These are phyloP conservation scores for Oropetium thomaeum DNA, from an alignment of 176 grass and related monocot species.

Conservation along the genomic window DNA sequence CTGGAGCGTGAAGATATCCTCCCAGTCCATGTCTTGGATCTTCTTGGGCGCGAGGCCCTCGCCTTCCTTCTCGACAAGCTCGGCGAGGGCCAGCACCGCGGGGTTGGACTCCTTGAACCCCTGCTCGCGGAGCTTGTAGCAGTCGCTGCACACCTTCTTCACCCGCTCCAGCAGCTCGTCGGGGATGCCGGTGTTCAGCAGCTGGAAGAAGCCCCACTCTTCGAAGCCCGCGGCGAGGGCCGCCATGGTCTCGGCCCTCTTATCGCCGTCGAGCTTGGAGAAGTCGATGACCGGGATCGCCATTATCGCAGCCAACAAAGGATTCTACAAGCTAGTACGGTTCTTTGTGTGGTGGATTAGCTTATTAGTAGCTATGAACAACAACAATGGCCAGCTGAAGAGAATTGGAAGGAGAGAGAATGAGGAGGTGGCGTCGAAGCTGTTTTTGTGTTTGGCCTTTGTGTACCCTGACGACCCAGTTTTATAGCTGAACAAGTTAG, in stretches of 20 bases:
- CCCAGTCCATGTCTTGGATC: constrained; percentile 64
- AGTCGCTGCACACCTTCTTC: constrained; percentile 76
- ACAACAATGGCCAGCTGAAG: constrained; percentile 20
- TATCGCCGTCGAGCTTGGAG: constrained; percentile 61
- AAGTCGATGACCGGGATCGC: constrained; percentile 83
- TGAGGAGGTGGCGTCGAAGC: constrained; percentile 6
- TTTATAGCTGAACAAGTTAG: constrained; percentile 48
- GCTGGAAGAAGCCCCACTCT: constrained; percentile 90
- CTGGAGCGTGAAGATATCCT: constrained; percentile 71
- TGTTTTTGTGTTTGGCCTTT: not conserved
- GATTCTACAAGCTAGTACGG: not conserved
- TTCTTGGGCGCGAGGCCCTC: constrained; percentile 18
- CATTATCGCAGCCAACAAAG: constrained; percentile 33
- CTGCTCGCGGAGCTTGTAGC: constrained; percentile 66
- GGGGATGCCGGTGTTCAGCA: constrained; percentile 85
- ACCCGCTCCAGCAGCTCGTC: constrained; percentile 75
- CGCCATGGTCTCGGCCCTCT: constrained; percentile 46
- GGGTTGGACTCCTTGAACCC: constrained; percentile 52
- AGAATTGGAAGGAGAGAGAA: constrained; percentile 11
- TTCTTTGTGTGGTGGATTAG: not conserved
- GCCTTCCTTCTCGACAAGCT: constrained; percentile 28
- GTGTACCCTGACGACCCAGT: constrained; percentile 16
- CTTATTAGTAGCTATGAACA: no score
- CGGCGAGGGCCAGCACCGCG: constrained; percentile 33
- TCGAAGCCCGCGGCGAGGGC: constrained; percentile 66